Base-by-base conservation (phyloP, 768 basidiomycete species). In the Tricholoma terreum region DNA sequence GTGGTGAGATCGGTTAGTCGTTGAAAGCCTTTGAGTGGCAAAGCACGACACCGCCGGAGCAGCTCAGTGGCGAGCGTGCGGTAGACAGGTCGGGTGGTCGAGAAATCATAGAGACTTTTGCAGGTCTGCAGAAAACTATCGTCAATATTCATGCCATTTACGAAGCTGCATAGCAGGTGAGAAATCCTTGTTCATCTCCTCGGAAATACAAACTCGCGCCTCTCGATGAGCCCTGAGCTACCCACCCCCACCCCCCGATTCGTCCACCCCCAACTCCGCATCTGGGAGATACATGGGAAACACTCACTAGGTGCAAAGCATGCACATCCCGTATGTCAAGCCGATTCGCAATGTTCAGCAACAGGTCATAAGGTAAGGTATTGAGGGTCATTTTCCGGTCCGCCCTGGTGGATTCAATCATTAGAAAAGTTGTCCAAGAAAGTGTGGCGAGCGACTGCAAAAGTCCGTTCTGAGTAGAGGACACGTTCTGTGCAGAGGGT, bases 21-120 rank as follows among this genome's bases (percentile, higher is more conserved):
- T 59, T 86, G 84, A 62, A 90, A 89, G 21, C 87, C 87, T 34
- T 82, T 80, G 35, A 90, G 74, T 2, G 87, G 87, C 10, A 90
- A 70, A 0, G 87, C 82, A 4, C 88, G 81, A 64, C 87, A 89
- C 57, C 86, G 78, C 6, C 80, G 77, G 3, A 90, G 80, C 14
- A 89, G 74, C 60, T 79, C 77, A 52, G 78, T 75, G 10, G 87
- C 86, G 38, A 89, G 79, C 54, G 83, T 79, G 43, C 85, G 82
- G 68, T 85, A 89, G 4, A 89, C 84, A 1, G 86, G 83, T 19
- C 86, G 80, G 1, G 87, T 88, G 9, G 77, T 81, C 4, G 84
- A 78, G 58, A 86, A 86, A 30, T 80, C 76, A 45, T 82, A 78
- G 6, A 89, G 73, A 6, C 82, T 75, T 73, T 79, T 83, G 68